Percentiles rank a stretch among this genome's conserved stretches.
Evolutionary conservation across 345 rosid species (phyloP).

Genomic region (Bretschneidera sinensis): DNA sequence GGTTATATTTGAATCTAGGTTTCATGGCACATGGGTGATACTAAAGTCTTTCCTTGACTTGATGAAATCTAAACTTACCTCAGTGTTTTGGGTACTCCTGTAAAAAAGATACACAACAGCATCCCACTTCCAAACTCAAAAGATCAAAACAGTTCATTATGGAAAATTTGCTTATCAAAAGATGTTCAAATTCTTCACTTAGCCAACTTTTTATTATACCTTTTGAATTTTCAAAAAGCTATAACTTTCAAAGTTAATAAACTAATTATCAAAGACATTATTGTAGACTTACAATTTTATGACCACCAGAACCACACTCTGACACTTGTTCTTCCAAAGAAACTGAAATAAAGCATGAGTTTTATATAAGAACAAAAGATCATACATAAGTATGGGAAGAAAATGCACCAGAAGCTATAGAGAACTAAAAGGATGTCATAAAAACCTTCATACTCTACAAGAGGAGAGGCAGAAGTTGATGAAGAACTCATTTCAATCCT

Average conservation of each 20-base stretch:
- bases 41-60: too few species aligned
- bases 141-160: not conserved
- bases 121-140: not conserved
- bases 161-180: not conserved
- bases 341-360: slow-evolving; percentile 22
- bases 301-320: slow-evolving; percentile 24
- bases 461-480: slow-evolving; percentile 15
- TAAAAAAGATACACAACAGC: not conserved
- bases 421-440: not conserved
- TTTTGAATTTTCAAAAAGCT: not conserved
- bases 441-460: slow-evolving; percentile 19
- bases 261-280: slow-evolving; percentile 7
- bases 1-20: too few species aligned
- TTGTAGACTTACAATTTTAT: slow-evolving; percentile 34
- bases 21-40: too few species aligned
- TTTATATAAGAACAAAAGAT: slow-evolving; percentile 9
- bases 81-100: not conserved
- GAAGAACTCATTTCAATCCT: slow-evolving; percentile 15
- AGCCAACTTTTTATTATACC: slow-evolving; percentile 8
- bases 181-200: not conserved
- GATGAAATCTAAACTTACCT: not conserved
- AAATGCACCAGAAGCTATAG: slow-evolving; percentile 1
- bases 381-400: slow-evolving; percentile 8
- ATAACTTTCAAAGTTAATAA: not conserved
- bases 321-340: slow-evolving; percentile 17